Conservation (phyloP, 1,139 yeast genomes). For the Candida sp. region DNA sequence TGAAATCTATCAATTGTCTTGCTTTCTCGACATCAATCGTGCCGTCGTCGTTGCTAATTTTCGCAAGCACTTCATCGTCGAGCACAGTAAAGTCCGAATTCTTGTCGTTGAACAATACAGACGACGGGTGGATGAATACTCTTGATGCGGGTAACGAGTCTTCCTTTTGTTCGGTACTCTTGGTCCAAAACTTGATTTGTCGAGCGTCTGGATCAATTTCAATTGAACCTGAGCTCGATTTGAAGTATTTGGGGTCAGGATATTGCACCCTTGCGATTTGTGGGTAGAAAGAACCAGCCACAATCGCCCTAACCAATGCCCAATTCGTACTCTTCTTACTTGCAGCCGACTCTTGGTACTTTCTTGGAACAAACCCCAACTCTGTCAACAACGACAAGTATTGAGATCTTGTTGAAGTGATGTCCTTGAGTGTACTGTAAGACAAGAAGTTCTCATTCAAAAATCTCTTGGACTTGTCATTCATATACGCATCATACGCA, state of each 20-base stretch:
- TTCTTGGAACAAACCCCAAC: constrained; percentile 71
- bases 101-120: constrained; percentile 58
- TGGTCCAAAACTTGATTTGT: constrained; percentile 72
- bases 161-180: constrained; percentile 52
- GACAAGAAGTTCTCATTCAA: constrained; percentile 69
- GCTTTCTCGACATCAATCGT: constrained; percentile 34
- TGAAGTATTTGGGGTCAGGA: constrained; percentile 79
- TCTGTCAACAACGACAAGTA: constrained; percentile 71
- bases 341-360: constrained; percentile 30
- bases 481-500: constrained; percentile 58
- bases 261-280: constrained; percentile 78
- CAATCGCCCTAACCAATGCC: constrained; percentile 62
- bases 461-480: constrained; percentile 47
- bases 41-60: constrained; percentile 38
- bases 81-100: constrained; percentile 18
- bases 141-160: constrained; percentile 57
- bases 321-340: constrained; percentile 57
- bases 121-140: constrained; percentile 86
- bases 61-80: constrained; percentile 23
- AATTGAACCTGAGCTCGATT: constrained; percentile 77
- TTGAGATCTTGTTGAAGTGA: constrained; percentile 71
- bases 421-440: constrained; percentile 67
- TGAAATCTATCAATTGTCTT: constrained; percentile 32
- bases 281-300: constrained; percentile 86
- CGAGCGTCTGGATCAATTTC: constrained; percentile 85